phyloP scores from a whole-genome alignment of 2,329 filamentous ascomycete genomes.

The Coniochaeta prunicola region DNA sequence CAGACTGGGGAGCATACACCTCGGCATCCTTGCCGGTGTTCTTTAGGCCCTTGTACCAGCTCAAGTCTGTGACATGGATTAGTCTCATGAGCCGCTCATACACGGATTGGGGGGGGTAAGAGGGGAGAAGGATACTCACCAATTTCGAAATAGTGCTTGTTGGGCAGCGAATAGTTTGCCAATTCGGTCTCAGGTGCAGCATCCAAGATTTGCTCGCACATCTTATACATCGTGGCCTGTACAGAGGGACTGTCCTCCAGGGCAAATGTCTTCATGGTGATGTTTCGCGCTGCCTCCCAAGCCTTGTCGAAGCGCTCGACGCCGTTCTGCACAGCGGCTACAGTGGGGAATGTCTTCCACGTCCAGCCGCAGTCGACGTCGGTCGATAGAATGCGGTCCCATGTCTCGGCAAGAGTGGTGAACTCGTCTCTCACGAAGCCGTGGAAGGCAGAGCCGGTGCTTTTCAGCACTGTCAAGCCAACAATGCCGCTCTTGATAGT shows the following conservation, averaged over 20 bases:
- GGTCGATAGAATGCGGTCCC: constrained; percentile 92
- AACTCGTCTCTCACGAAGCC: constrained; percentile 90
- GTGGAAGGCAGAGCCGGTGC: constrained; percentile 93
- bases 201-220: constrained; percentile 80
- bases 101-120: neutral
- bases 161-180: constrained; percentile 81
- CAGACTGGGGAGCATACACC: constrained; percentile 87
- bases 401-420: constrained; percentile 83
- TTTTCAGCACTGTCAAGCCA: constrained; percentile 86
- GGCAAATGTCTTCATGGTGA: constrained; percentile 89
- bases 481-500: constrained; percentile 70
- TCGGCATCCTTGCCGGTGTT: constrained; percentile 95
- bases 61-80: constrained; percentile 56
- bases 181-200: constrained; percentile 62
- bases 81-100: neutral
- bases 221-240: constrained; percentile 98
- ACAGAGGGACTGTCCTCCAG: constrained; percentile 87
- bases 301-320: constrained; percentile 68
- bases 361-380: constrained; percentile 83
- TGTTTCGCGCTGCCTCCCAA: constrained; percentile 68
- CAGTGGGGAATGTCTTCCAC: constrained; percentile 64
- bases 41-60: constrained; percentile 92
- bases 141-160: constrained; percentile 99
- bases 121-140: constrained; percentile 43
- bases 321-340: constrained; percentile 60